phyloP scores from a whole-genome alignment of 495 filamentous ascomycete genomes.

The Annulohypoxylon nitens region DNA sequence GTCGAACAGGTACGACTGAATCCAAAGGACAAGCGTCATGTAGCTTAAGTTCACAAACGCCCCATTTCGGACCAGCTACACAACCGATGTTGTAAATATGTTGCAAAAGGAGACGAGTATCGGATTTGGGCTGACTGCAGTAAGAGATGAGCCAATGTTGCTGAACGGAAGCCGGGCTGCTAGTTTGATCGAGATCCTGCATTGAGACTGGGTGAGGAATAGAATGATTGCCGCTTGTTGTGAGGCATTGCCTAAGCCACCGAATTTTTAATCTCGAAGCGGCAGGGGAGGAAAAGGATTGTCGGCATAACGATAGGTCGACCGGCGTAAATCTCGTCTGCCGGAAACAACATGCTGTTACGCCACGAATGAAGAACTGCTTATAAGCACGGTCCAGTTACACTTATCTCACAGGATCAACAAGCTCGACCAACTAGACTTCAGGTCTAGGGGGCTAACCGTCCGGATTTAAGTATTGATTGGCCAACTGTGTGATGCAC shows the following conservation, averaged over 20 bases:
- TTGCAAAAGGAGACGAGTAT: constrained; percentile 18
- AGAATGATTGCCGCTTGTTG: background rate
- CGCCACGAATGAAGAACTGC: constrained; percentile 12
- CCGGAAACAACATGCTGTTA: constrained; percentile 1
- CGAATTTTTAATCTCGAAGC: constrained; percentile 2
- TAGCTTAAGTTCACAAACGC: constrained; percentile 64
- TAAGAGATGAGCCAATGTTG: constrained; percentile 23
- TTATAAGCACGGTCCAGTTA: constrained; percentile 11
- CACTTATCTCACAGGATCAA: constrained; percentile 22
- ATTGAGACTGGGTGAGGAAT: constrained; percentile 15
- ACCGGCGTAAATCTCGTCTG: background rate
- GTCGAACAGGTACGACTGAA: constrained; percentile 59
- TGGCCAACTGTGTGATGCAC: constrained; percentile 26
- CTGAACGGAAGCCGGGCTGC: constrained; percentile 14
- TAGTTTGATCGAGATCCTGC: constrained; percentile 41
- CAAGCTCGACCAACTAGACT: constrained; percentile 9
- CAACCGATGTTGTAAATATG: constrained; percentile 4
- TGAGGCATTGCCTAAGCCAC: constrained; percentile 10
- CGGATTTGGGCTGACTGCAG: constrained; percentile 23
- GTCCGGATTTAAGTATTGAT: constrained; percentile 13
- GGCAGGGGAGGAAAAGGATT: background rate
- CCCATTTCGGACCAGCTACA: constrained; percentile 54
- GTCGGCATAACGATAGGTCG: background rate
- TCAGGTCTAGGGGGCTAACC: constrained; percentile 4
- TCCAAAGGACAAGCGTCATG: constrained; percentile 55